phyloP scores from a whole-genome alignment of 2,329 filamentous ascomycete species.

The Ascosphaera pollenicola region DNA sequence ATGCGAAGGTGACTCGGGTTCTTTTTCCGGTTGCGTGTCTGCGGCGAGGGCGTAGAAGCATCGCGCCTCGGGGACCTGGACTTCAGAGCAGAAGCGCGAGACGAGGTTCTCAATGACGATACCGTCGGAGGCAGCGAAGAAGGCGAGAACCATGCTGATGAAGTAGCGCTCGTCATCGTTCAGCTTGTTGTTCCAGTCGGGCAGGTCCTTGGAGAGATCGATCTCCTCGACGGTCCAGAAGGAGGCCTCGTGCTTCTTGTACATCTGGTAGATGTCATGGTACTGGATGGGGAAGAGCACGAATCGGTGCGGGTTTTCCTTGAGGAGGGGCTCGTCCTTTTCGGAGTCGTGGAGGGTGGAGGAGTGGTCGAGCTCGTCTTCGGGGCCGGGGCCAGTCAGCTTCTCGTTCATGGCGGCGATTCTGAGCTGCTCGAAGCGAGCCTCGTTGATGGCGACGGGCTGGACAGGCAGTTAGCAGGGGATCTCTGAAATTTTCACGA shows the following conservation, averaged over 20 bases:
- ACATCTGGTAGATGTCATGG: slow-evolving; percentile 99
- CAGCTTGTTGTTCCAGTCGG: slow-evolving; percentile 97
- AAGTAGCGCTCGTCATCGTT: slow-evolving; percentile 97
- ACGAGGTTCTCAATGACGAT: slow-evolving; percentile 99
- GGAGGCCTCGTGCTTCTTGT: slow-evolving; percentile 98
- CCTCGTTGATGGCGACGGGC: neutral
- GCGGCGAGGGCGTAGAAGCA: slow-evolving; percentile 99
- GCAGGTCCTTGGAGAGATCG: slow-evolving; percentile 92
- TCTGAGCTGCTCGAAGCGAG: neutral
- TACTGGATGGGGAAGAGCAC: slow-evolving; percentile 99
- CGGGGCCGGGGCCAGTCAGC: slow-evolving; percentile 15
- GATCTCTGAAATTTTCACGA: no score
- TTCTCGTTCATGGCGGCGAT: neutral
- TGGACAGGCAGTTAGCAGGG: neutral
- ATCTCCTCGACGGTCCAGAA: slow-evolving; percentile 99
- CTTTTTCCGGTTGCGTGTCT: no score
- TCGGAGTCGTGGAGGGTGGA: slow-evolving; percentile 43
- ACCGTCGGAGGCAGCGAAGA: slow-evolving; percentile 96
- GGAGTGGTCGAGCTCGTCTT: slow-evolving; percentile 14
- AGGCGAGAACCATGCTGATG: slow-evolving; percentile 93
- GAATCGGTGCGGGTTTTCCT: slow-evolving; percentile 90
- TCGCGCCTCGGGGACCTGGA: slow-evolving; percentile 90
- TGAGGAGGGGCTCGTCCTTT: slow-evolving; percentile 69
- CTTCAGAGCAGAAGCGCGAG: slow-evolving; percentile 90
- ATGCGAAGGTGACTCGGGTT: slow-evolving; percentile 7